Base-by-base conservation (phyloP, 2,329 filamentous ascomycete genomes). In the Onygena corvina region DNA sequence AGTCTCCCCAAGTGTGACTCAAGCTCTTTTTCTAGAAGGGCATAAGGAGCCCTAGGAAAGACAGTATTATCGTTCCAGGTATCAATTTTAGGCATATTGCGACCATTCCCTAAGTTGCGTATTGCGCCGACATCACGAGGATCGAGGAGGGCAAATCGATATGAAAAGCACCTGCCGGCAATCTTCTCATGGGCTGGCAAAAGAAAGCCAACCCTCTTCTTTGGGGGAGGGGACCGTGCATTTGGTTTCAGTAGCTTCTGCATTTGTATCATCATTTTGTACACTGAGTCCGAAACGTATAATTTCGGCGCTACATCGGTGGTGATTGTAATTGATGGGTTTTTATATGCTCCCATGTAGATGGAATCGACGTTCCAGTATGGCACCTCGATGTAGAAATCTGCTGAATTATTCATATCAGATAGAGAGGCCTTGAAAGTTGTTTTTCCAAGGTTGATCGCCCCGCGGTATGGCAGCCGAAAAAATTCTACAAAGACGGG, bases 291-390 rank as follows among this genome's bases (percentile, higher is more conserved):
- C 4, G 52, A 50, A 27, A 54, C 48, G 31, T 50, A 60, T n/a
- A 60, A 38, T 47, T 50, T 52, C 7, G 59, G 59, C 9, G 58
- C 52, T 27, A 40, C 42, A 21, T 50, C 30, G 16, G 54, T 53
- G 3, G 76, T 74, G 2, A 81, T 56, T 0, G 71, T 74, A 12
- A 79, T 57, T 0, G 67, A 53, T 2, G 52, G 49, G 0, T 29
- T 36, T 1, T 30, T 30, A 12, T 14, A 27, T 8, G 52, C 51
- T 36, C 56, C 55, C 12, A 56, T 34, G 29, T 57, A 57, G 21
- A 60, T 56, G n/a, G 52, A 52, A 16, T 51, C 50, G 12, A 60
- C 47, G 33, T 52, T 54, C 47, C 40, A 52, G 45, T 59, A 59
- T 14, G 57, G 46, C 35, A 57, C 54, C 16, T 60, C 58, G 34